A percentile compares a stretch with the other conserved stretches of the same genome.
Evolutionary conservation across 2,329 filamentous ascomycete genomes (phyloP).

Genomic region (Shiraia sp.): DNA sequence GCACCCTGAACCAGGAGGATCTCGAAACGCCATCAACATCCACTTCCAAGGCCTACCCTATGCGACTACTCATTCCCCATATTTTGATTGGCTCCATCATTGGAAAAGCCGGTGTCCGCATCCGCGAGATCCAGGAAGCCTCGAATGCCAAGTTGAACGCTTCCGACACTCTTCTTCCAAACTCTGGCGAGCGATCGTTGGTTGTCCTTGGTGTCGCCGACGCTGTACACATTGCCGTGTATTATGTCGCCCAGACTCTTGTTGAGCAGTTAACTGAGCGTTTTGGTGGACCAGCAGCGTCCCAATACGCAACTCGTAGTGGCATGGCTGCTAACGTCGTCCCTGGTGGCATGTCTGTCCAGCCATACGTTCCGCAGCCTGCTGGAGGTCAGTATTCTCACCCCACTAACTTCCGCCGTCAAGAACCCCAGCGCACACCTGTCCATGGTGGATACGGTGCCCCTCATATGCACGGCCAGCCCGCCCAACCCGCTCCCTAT

Average conservation of each 20-base stretch:
- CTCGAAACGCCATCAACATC: constrained; percentile 84
- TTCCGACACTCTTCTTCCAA: constrained; percentile 89
- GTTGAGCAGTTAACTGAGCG: constrained; percentile 96
- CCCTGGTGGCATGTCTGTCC: constrained; percentile 96
- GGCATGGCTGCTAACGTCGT: constrained; percentile 92
- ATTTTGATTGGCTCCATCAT: constrained; percentile 99
- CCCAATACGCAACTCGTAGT: constrained; percentile 95
- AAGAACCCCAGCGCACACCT: constrained; percentile 71
- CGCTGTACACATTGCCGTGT: constrained; percentile 97
- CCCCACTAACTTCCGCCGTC: constrained; percentile 80
- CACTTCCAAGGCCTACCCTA: constrained; percentile 95
- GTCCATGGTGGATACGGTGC: constrained; percentile 67
- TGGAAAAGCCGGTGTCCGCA: constrained; percentile 92
- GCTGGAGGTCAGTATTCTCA: constrained; percentile 93
- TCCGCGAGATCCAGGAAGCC: constrained; percentile 97
- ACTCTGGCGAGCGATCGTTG: constrained; percentile 95
- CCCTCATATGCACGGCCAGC: constrained; percentile 73
- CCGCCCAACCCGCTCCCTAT: constrained; percentile 48
- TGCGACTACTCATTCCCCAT: constrained; percentile 92
- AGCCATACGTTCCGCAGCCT: constrained; percentile 95
- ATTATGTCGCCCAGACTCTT: constrained; percentile 97
- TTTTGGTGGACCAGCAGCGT: constrained; percentile 92
- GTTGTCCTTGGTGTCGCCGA: constrained; percentile 98
- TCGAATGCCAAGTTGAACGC: constrained; percentile 96
- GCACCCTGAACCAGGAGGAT: constrained; percentile 96